phyloP scores from a whole-genome alignment of 2,329 filamentous ascomycete species.

The Incumbomyces lentus region DNA sequence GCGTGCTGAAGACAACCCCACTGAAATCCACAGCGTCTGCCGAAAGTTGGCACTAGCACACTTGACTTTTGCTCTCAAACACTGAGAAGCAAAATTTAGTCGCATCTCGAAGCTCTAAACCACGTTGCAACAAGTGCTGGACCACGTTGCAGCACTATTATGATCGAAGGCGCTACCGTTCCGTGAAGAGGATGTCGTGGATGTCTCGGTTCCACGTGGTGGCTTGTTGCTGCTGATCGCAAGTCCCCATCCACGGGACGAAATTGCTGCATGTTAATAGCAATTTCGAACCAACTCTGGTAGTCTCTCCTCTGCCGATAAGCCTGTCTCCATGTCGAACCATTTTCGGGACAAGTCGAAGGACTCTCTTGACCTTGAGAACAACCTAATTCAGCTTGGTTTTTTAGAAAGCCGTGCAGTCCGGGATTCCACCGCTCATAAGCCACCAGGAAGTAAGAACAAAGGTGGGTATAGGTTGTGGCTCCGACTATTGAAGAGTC shows the following conservation, averaged over 20 bases:
- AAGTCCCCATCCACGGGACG: constrained; percentile 3
- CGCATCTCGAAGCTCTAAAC: background rate
- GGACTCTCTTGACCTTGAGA: constrained; percentile 15
- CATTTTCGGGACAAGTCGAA: constrained; percentile 13
- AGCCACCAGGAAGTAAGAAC: constrained; percentile 7
- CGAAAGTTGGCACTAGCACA: background rate
- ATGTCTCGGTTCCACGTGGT: constrained; percentile 6
- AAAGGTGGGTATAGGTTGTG: constrained; percentile 5
- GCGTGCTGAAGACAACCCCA: no score
- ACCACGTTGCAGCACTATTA: constrained; percentile 1
- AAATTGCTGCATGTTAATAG: constrained; percentile 3
- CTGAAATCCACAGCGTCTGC: background rate
- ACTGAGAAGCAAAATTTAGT: background rate
- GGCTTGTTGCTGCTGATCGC: constrained; percentile 7
- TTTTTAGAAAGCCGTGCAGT: constrained; percentile 19
- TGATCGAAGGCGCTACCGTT: background rate
- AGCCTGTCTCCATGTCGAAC: constrained; percentile 17
- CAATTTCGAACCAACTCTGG: background rate
- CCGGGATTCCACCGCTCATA: constrained; percentile 9
- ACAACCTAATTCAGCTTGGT: constrained; percentile 21
- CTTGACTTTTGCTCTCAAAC: background rate
- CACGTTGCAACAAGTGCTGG: constrained; percentile 1
- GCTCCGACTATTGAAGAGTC: background rate
- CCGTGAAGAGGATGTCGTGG: no score
- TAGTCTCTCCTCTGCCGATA: background rate